Percentiles rank a stretch among this genome's conserved stretches.
These are phyloP conservation scores for Cryptococcus sp. DNA, from an alignment of 1,284 basidiomycete species.

Conservation along the genomic window DNA sequence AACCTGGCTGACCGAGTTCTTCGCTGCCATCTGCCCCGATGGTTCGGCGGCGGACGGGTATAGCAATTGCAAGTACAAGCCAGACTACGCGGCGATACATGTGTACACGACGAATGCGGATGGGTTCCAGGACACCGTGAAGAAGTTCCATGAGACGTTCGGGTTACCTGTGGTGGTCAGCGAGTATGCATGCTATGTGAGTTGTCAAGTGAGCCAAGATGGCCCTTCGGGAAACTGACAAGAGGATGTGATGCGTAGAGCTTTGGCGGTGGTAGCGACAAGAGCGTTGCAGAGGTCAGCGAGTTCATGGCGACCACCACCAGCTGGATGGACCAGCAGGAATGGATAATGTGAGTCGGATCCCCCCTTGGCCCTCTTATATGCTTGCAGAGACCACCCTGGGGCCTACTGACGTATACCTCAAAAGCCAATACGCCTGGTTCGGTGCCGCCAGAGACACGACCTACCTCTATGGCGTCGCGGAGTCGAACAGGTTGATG, in stretches of 20 bases:
- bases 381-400: not conserved
- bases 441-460: conserved; percentile 23
- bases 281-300: conserved; percentile 8
- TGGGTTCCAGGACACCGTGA: conserved; percentile 15
- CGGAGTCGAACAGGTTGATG: conserved; percentile 36
- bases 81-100: conserved; percentile 25
- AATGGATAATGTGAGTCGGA: conserved; percentile 27
- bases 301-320: conserved; percentile 28
- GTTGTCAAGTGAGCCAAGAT: not conserved
- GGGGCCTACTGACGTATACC: not conserved
- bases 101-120: conserved; percentile 17
- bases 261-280: conserved; percentile 1
- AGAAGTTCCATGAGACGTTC: conserved; percentile 12
- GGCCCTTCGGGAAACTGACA: not conserved
- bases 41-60: conserved; percentile 8
- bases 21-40: conserved; percentile 24
- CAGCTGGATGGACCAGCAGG: conserved; percentile 33
- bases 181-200: conserved; percentile 23
- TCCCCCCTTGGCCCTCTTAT: not conserved
- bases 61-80: conserved; percentile 18
- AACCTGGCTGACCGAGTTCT: conserved; percentile 24
- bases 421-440: conserved; percentile 28
- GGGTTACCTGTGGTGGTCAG: conserved; percentile 17
- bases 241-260: not conserved
- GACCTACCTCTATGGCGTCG: conserved; percentile 30